Evolutionary conservation across 2,329 filamentous ascomycete genomes (phyloP).

Genomic region (Trichoderma brevicompactum): DNA sequence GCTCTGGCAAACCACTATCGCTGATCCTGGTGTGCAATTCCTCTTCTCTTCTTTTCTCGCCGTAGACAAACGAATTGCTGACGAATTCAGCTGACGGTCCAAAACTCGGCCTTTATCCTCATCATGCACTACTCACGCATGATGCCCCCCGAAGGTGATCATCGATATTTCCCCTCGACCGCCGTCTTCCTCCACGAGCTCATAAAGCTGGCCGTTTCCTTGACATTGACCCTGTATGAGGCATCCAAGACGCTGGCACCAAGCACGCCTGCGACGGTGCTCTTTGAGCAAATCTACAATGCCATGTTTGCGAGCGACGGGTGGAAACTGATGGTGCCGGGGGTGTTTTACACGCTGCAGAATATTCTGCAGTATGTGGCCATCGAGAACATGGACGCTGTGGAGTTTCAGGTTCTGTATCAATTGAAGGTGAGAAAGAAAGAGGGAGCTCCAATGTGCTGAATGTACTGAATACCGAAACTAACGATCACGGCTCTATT

Average conservation of each 20-base stretch:
- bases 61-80: not conserved
- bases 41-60: not conserved
- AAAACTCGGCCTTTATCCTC: slow-evolving; percentile 79
- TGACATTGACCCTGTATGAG: slow-evolving; percentile 87
- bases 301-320: slow-evolving; percentile 87
- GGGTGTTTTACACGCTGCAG: slow-evolving; percentile 84
- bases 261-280: slow-evolving; percentile 76
- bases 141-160: slow-evolving; percentile 82
- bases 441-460: slow-evolving; percentile 8
- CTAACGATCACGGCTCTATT: not conserved
- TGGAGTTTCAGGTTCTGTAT: slow-evolving; percentile 91
- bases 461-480: not conserved
- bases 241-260: slow-evolving; percentile 77
- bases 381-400: slow-evolving; percentile 86
- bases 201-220: slow-evolving; percentile 82
- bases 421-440: slow-evolving; percentile 74
- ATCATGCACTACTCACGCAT: slow-evolving; percentile 93
- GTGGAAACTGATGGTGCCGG: slow-evolving; percentile 93
- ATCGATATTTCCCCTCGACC: slow-evolving; percentile 91
- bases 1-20: slow-evolving; percentile 34
- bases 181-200: slow-evolving; percentile 93
- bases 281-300: slow-evolving; percentile 79
- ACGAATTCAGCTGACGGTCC: slow-evolving; percentile 64
- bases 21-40: slow-evolving; percentile 35
- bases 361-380: slow-evolving; percentile 94